Conservation (phyloP, 106 monocot species). For the Dactylorhiza incarnata region DNA sequence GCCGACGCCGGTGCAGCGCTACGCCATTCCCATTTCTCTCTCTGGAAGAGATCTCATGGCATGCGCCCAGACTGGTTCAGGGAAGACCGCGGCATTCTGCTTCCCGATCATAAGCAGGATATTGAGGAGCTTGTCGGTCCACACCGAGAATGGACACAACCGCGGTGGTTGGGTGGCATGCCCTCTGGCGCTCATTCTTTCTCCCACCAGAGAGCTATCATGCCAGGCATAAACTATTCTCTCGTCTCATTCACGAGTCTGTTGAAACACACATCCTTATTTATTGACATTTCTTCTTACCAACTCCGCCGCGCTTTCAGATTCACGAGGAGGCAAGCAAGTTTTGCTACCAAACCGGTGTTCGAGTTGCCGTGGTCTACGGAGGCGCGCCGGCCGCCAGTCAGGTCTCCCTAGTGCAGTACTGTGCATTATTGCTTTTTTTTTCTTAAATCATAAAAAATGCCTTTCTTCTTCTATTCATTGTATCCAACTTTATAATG, state of each 20-base stretch:
- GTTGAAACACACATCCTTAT: neutral
- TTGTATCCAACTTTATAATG: no score
- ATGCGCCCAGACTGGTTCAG: constrained; percentile 95
- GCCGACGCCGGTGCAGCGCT: constrained; percentile 89
- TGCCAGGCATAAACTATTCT: constrained; percentile 42
- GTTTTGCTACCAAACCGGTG: constrained; percentile 76
- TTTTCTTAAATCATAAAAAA: no score
- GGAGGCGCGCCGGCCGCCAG: constrained; percentile 68
- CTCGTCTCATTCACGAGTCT: neutral
- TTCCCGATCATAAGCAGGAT: constrained; percentile 94
- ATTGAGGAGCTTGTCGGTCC: constrained; percentile 38
- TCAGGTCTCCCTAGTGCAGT: constrained; percentile 62
- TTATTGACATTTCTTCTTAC: neutral
- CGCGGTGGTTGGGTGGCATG: constrained; percentile 44
- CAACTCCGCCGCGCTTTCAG: constrained; percentile 13
- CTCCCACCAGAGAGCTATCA: constrained; percentile 83
- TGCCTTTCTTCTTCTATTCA: no score
- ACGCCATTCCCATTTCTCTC: constrained; percentile 85
- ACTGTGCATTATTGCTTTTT: no score
- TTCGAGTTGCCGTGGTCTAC: constrained; percentile 69
- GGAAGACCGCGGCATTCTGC: constrained; percentile 97
- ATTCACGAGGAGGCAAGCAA: constrained; percentile 76
- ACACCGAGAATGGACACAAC: constrained; percentile 20
- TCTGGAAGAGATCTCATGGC: constrained; percentile 93
- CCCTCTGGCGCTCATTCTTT: constrained; percentile 74